These are phyloP conservation scores for Scalesia atractyloides DNA, from an alignment of 129 eudicot genomes.

Conservation along the genomic window DNA sequence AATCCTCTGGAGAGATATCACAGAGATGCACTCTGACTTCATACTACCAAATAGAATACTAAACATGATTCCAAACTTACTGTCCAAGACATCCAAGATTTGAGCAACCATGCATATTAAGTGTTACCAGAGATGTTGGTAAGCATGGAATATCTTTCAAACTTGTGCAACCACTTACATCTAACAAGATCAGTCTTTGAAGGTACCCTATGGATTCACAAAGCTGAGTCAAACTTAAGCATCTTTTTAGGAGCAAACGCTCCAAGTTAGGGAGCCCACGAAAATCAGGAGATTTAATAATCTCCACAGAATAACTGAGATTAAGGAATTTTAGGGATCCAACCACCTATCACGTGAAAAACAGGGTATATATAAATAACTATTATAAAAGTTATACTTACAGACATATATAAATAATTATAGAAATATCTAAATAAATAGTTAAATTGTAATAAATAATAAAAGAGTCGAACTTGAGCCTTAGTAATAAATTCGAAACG, in stretches of 20 bases:
- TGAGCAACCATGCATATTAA: conserved; percentile 15
- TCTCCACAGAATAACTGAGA: background rate
- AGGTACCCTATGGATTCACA: conserved; percentile 3
- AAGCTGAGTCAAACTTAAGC: background rate
- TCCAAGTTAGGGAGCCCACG: background rate
- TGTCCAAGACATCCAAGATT: background rate
- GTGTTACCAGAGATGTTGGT: background rate
- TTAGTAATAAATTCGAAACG: no score
- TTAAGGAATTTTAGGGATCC: background rate
- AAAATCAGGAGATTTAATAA: conserved; percentile 1
- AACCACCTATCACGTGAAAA: no score
- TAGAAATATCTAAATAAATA: no score
- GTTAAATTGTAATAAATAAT: no score
- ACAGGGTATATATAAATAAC: no score
- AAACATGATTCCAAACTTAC: no score
- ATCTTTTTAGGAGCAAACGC: background rate
- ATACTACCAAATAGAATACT: no score
- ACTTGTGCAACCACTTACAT: conserved; percentile 7
- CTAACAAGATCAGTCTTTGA: background rate
- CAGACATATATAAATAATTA: no score
- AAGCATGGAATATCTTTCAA: background rate
- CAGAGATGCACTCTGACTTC: background rate
- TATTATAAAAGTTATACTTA: no score
- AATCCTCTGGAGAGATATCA: no score
- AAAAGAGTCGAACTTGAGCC: no score